Percentiles rank a stretch among this genome's conserved stretches.
These are phyloP conservation scores for Pleurotus platypus DNA, from an alignment of 768 basidiomycete species.

Conservation along the genomic window DNA sequence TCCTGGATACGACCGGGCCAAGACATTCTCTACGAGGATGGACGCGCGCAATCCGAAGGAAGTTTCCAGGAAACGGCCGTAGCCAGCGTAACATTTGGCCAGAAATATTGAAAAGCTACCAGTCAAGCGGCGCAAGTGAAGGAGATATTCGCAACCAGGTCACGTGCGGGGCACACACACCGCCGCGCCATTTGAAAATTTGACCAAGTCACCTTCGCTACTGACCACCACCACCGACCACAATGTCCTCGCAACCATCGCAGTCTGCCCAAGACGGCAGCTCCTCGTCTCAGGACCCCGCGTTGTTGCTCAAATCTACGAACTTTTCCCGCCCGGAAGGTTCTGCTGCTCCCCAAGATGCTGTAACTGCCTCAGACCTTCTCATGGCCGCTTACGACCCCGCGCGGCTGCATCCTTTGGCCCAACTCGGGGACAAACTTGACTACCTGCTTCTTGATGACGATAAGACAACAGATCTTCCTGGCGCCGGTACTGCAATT, in stretches of 20 bases:
- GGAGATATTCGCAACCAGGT: background rate
- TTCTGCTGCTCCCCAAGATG: constrained; percentile 42
- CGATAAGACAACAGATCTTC: constrained; percentile 88
- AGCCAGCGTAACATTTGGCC: constrained; percentile 4
- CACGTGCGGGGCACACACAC: background rate
- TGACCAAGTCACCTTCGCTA: constrained; percentile 13
- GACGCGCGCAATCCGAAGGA: background rate
- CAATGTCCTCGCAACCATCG: constrained; percentile 24
- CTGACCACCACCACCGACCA: constrained; percentile 19
- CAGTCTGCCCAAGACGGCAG: constrained; percentile 22
- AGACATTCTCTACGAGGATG: background rate
- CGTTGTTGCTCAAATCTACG: constrained; percentile 43
- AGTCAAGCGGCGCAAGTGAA: background rate
- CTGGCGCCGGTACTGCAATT: constrained; percentile 87
- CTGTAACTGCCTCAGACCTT: constrained; percentile 82
- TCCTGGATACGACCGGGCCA: constrained; percentile 5
- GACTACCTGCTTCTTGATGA: constrained; percentile 96
- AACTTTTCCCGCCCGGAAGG: constrained; percentile 42
- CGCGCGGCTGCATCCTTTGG: constrained; percentile 89
- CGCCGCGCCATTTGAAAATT: constrained; percentile 3
- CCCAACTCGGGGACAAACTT: constrained; percentile 86
- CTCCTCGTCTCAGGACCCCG: constrained; percentile 44
- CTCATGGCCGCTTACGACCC: constrained; percentile 89
- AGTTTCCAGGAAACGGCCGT: constrained; percentile 5
- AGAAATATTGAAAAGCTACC: background rate